Base-by-base conservation (phyloP, 2,329 filamentous ascomycete genomes). In the Fusarium nisikadoi region DNA sequence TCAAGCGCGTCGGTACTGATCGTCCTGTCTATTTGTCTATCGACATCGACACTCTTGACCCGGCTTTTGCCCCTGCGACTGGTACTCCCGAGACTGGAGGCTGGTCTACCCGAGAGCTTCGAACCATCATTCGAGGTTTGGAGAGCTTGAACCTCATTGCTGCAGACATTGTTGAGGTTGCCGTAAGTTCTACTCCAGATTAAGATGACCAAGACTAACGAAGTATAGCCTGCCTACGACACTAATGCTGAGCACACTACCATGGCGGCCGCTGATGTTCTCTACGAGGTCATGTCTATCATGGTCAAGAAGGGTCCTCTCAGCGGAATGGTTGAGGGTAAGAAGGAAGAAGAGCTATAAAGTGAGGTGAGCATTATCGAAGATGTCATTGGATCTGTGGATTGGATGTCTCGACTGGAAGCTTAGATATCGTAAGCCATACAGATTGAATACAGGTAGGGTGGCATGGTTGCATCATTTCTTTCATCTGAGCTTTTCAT, bases 11-110 rank as follows among this genome's bases (percentile, higher is more conserved):
- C 23, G 93, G 93, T 13, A 90, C 89, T 10, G 86, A 87, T 59
- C 91, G 90, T 68, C 93, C 93, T 0, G 92, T 96, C 0, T 97
- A 97, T 78, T 83, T 97, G 36, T 93, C 90, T 11, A 91, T 97
- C 50, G 94, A 97, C 76, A 97, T 96, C 72, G 93, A 96, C 76
- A 94, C 92, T 0, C 84, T 96, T 3, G 93, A 96, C 78, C 93
- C 94, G 12, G 93, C 93, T 9, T 95, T 93, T 74, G 92, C 92
- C 0, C 92, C 92, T 17, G 92, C 90, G 1, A 94, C 92, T 0
- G 92, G 92, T 13, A 94, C 92, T 0, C 92, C 92, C 3, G 92
- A 94, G 84, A 93, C 92, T 2, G 92, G 92, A 14, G 92, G 92
- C 6, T 94, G 92, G 92, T 90, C 89, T 3, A 94, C 92, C 1